Evolutionary conservation across 768 basidiomycete genomes (phyloP).

Genomic region (Mycena vulgaris): DNA sequence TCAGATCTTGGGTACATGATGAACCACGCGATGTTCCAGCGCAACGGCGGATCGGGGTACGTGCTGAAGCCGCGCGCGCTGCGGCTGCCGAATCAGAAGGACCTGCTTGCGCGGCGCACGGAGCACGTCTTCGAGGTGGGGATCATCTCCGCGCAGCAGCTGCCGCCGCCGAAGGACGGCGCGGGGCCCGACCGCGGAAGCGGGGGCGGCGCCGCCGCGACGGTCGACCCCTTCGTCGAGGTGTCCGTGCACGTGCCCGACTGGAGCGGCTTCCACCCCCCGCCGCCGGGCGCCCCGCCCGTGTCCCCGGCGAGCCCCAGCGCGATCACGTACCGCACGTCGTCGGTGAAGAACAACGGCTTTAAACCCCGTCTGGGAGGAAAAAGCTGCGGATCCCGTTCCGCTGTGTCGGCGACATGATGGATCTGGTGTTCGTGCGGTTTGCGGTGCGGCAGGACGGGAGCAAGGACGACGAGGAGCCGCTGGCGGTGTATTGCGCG

Average conservation of each 20-base stretch:
- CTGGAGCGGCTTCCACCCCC: slow-evolving; percentile 58
- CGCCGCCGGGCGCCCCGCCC: slow-evolving; percentile 27
- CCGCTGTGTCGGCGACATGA: slow-evolving; percentile 80
- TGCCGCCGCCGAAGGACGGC: slow-evolving; percentile 80
- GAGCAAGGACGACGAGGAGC: slow-evolving; percentile 67
- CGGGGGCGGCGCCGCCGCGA: slow-evolving; percentile 62
- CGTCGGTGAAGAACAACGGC: slow-evolving; percentile 85
- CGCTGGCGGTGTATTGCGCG: slow-evolving; percentile 82
- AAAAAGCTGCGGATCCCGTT: slow-evolving; percentile 80
- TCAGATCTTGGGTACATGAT: slow-evolving; percentile 93
- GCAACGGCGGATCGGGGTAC: slow-evolving; percentile 91
- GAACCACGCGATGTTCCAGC: slow-evolving; percentile 96
- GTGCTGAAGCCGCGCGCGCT: slow-evolving; percentile 91
- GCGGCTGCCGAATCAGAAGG: slow-evolving; percentile 71
- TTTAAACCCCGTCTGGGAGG: slow-evolving; percentile 95
- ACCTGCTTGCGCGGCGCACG: slow-evolving; percentile 65
- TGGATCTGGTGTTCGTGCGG: slow-evolving; percentile 87
- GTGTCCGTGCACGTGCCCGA: slow-evolving; percentile 84
- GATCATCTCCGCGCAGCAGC: slow-evolving; percentile 90
- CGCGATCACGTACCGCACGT: slow-evolving; percentile 70
- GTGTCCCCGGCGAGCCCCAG: slow-evolving; percentile 53
- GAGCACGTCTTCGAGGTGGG: slow-evolving; percentile 76
- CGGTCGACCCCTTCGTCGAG: slow-evolving; percentile 84
- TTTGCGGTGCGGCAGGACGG: slow-evolving; percentile 82
- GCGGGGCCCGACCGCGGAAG: slow-evolving; percentile 61